phyloP scores from a whole-genome alignment of 345 rosid species.

The Noccaea bulbosa region DNA sequence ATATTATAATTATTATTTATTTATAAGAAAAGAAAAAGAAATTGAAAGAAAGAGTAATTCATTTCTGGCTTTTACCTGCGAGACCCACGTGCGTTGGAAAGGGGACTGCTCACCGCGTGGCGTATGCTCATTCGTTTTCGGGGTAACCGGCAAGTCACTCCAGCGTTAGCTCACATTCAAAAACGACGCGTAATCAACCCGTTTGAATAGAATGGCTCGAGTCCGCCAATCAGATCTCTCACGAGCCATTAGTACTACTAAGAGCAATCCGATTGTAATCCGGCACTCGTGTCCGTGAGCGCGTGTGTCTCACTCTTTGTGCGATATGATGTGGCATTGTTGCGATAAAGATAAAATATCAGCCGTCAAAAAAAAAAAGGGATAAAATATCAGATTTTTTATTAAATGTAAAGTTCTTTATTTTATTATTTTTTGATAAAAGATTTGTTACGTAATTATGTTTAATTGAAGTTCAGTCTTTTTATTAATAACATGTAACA shows the following conservation, averaged over 20 bases:
- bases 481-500: too few relatives aligned
- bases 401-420: too few relatives aligned
- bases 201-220: slow-evolving; percentile 32
- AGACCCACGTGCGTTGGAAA: slow-evolving; percentile 46
- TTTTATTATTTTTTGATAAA: too few relatives aligned
- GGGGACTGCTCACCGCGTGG: slow-evolving; percentile 38
- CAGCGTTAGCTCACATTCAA: neutral
- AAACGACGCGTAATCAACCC: slow-evolving; percentile 11
- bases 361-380: too few relatives aligned
- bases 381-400: slow-evolving; percentile 8
- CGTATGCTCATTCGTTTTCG: slow-evolving; percentile 11
- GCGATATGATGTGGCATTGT: slow-evolving; percentile 37
- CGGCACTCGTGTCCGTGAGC: slow-evolving; percentile 4
- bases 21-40: neutral
- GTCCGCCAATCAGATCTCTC: slow-evolving; percentile 43
- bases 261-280: slow-evolving; percentile 12
- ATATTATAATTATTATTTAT: neutral
- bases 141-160: slow-evolving; percentile 32
- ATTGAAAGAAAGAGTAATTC: slow-evolving; percentile 19
- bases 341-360: slow-evolving; percentile 18
- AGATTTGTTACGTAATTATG: neutral
- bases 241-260: slow-evolving; percentile 9
- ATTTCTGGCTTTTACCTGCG: slow-evolving; percentile 39
- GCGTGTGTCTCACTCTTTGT: slow-evolving; percentile 21
- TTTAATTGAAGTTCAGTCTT: neutral